phyloP scores from a whole-genome alignment of 2,329 filamentous ascomycete genomes.

The Ceratocystis alfenasii region DNA sequence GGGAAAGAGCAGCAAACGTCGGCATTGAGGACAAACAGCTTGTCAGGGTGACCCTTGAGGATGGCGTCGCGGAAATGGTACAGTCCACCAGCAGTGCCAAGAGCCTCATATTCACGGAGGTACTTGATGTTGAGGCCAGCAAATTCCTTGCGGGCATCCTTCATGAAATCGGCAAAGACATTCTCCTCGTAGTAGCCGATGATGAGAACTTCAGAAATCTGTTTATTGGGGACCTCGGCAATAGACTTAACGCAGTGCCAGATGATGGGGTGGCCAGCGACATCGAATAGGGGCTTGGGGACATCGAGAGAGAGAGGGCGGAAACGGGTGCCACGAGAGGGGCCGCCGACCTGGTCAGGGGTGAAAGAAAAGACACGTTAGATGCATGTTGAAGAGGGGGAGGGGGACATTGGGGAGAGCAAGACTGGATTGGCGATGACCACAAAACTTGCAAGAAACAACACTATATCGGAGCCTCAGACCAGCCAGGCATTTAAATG shows the following conservation, averaged over 20 bases:
- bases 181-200: slow-evolving; percentile 98
- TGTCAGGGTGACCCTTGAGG: slow-evolving; percentile 85
- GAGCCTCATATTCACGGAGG: slow-evolving; percentile 89
- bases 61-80: slow-evolving; percentile 99
- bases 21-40: slow-evolving; percentile 94
- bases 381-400: slow-evolving; percentile 23
- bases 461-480: neutral
- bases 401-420: neutral
- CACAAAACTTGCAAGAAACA: neutral
- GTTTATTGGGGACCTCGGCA: slow-evolving; percentile 66
- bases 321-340: slow-evolving; percentile 90
- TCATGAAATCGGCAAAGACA: slow-evolving; percentile 97
- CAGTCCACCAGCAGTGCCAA: slow-evolving; percentile 89
- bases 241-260: slow-evolving; percentile 93
- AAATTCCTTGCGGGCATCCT: slow-evolving; percentile 73
- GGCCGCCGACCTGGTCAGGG: slow-evolving; percentile 66
- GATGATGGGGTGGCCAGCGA: slow-evolving; percentile 95
- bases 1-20: slow-evolving; percentile 99
- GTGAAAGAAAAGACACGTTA: slow-evolving; percentile 25
- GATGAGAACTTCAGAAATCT: slow-evolving; percentile 87
- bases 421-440: neutral
- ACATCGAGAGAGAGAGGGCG: slow-evolving; percentile 88
- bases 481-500: neutral
- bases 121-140: slow-evolving; percentile 86
- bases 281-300: slow-evolving; percentile 97